Evolutionary conservation across 495 filamentous ascomycete genomes (phyloP).

Genomic region (Tuber brumale): DNA sequence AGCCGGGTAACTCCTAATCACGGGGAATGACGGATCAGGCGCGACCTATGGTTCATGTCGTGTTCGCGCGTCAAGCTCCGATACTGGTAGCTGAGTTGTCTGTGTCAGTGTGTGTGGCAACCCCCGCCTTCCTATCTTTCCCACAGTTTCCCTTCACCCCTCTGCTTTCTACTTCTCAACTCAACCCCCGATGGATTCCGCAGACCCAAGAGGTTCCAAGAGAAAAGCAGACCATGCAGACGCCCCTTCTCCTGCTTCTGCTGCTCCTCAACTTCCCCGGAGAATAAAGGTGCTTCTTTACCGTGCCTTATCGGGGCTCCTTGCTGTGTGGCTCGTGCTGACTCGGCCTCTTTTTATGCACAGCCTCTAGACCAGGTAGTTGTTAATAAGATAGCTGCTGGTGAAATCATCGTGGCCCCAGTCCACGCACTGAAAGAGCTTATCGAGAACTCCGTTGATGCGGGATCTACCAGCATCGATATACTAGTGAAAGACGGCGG

Average conservation of each 20-base stretch:
- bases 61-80: constrained; percentile 27
- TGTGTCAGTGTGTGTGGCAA: constrained; percentile 9
- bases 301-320: constrained; percentile 10
- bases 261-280: constrained; percentile 33
- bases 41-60: constrained; percentile 18
- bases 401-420: constrained; percentile 96
- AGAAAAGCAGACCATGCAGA: constrained; percentile 41
- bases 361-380: constrained; percentile 91
- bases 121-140: constrained; percentile 12
- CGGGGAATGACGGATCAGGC: constrained; percentile 14
- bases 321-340: constrained; percentile 14
- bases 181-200: constrained; percentile 26
- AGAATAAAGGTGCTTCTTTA: constrained; percentile 42
- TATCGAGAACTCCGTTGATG: constrained; percentile 96
- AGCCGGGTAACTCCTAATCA: constrained; percentile 22
- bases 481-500: constrained; percentile 92
- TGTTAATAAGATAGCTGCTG: constrained; percentile 98
- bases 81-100: constrained; percentile 4
- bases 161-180: constrained; percentile 11
- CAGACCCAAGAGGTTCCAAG: constrained; percentile 36
- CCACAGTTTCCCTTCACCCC: constrained; percentile 13
- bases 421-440: constrained; percentile 96
- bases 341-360: constrained; percentile 13
- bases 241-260: constrained; percentile 17
- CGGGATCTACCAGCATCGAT: constrained; percentile 85